Evolutionary conservation across 805 yeast genomes (phyloP).

Genomic region (Hanseniaspora valbyensis): DNA sequence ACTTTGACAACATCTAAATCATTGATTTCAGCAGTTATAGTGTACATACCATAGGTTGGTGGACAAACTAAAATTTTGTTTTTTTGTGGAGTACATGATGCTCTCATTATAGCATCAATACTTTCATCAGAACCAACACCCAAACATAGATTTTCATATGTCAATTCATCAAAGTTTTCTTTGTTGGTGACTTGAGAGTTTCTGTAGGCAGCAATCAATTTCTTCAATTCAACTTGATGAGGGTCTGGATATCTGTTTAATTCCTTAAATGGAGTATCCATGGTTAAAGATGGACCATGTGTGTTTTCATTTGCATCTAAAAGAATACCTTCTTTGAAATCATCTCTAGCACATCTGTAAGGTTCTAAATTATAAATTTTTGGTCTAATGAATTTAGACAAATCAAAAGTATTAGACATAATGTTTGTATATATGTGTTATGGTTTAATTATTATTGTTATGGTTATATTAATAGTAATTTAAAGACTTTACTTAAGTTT

Average conservation of each 20-base stretch:
- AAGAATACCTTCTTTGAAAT: conserved; percentile 74
- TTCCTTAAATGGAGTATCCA: conserved; percentile 41
- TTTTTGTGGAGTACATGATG: conserved; percentile 68
- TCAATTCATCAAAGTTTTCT: conserved; percentile 27
- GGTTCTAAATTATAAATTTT: conserved; percentile 77
- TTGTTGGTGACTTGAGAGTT: conserved; percentile 31
- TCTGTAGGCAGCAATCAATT: conserved; percentile 59
- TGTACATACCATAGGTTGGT: conserved; percentile 96
- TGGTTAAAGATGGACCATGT: conserved; percentile 66
- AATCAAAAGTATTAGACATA: conserved; percentile 19
- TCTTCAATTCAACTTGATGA: conserved; percentile 70
- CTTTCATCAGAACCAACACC: conserved; percentile 98
- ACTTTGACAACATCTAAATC: conserved; percentile 71
- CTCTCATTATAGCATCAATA: conserved; percentile 77
- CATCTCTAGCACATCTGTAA: conserved; percentile 94
- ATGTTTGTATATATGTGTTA: neutral
- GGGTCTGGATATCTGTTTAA: conserved; percentile 96
- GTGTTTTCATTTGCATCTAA: conserved; percentile 96
- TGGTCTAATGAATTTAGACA: conserved; percentile 54
- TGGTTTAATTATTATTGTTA: neutral
- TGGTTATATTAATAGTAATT: too few relatives aligned
- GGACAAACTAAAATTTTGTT: conserved; percentile 82
- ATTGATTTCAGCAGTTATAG: conserved; percentile 80
- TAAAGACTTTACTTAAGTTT: too few relatives aligned
- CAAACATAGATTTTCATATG: conserved; percentile 64